Conservation (phyloP, 2,329 filamentous ascomycete species). For the Aspergillus fumigatus region DNA sequence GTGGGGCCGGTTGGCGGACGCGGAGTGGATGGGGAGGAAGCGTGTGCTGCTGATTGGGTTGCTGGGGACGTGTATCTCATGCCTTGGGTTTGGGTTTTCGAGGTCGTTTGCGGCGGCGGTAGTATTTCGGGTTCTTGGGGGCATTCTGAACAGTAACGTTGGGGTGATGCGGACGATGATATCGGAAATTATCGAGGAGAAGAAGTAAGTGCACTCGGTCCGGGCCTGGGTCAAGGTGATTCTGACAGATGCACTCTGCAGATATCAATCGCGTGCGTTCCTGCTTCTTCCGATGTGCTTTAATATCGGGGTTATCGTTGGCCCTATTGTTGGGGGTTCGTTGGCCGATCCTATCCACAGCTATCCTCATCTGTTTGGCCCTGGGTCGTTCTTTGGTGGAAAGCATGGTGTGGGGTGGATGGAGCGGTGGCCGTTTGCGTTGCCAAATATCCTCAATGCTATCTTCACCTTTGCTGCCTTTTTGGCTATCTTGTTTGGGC, state of each 20-base stretch:
- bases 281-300: constrained; percentile 63
- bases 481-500: constrained; percentile 55
- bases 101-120: constrained; percentile 59
- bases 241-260: constrained; percentile 8
- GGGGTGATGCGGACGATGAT: constrained; percentile 73
- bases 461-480: constrained; percentile 55
- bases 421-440: constrained; percentile 61
- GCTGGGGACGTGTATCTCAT: constrained; percentile 62
- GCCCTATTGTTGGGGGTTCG: constrained; percentile 59
- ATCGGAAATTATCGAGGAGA: constrained; percentile 65
- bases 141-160: constrained; percentile 66
- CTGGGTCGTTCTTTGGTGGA: constrained; percentile 53
- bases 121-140: constrained; percentile 62
- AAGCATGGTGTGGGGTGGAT: constrained; percentile 60
- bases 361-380: constrained; percentile 61
- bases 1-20: constrained; percentile 70
- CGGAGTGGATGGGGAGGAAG: constrained; percentile 66
- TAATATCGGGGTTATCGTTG: constrained; percentile 61
- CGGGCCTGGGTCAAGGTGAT: neutral
- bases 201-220: constrained; percentile 45
- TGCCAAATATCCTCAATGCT: constrained; percentile 65
- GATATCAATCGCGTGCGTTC: constrained; percentile 51
- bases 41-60: constrained; percentile 73
- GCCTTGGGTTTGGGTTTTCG: constrained; percentile 66
- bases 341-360: constrained; percentile 62